Base-by-base conservation (phyloP, 2,329 filamentous ascomycete genomes). In the Dothideomycetes sp. region DNA sequence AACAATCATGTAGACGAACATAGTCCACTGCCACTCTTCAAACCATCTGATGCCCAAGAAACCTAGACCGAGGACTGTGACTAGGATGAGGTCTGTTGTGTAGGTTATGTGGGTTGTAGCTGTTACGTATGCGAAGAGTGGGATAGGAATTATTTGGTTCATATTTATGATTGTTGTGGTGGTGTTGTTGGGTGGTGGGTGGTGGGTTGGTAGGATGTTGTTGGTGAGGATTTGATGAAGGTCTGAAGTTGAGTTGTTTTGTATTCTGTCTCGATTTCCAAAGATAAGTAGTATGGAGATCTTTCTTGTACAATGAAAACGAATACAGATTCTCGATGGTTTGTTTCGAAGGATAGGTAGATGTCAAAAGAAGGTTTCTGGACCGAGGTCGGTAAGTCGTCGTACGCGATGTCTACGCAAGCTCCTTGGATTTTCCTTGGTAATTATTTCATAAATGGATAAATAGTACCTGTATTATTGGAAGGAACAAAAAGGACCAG, bases 111-210 rank as follows among this genome's bases (percentile, higher is more conserved):
- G 33, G 8, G 37, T 18, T 8, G 37, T 41, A 17, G 19, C 22
- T 15, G 37, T 41, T 5, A 41, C 37, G 6, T 33, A 22, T 8
- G 30, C 30, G 10, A 33, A 41, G 12, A 41, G 37, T 1, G 37
- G 37, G 9, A 41, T 33, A 1, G 17, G 37, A 7, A n/a, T n/a
- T 28, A 40, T 5, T 29, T 8, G 16, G n/a, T 19, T 24, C 10
- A 4, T 3, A 22, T 18, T 12, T 15, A 8, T 6, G 36, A 12
- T 2, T 5, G 3, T 7, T 16, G 22, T n/a, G 20, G 15, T 1
- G 28, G 4, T 7, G 13, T 4, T 9, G 24, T 18, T 37, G 17
- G 8, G 8, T 15, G n/a, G 5, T 31, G n/a, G 25, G 31, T 38
- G 2, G 19, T 22, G 17, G n/a, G 32, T 9, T 12, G 12, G 10